Conservation (phyloP, 495 filamentous ascomycete species). For the Hypomontagnella submonticulosa region DNA sequence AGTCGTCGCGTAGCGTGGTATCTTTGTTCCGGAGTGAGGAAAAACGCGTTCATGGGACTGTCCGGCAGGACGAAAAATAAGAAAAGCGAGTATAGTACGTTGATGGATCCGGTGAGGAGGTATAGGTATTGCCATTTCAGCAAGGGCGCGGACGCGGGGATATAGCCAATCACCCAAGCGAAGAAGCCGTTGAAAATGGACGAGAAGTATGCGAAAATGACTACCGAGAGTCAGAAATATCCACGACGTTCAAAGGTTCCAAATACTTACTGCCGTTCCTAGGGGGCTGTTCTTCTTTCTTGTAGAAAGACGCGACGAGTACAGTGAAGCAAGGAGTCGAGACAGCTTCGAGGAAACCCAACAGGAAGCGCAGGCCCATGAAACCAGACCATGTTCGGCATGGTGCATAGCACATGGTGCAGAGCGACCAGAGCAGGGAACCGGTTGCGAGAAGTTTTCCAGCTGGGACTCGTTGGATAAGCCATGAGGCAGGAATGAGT, state of each 20-base stretch:
- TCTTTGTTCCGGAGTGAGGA: slow-evolving; percentile 40
- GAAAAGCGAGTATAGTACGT: slow-evolving; percentile 39
- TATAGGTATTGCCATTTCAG: slow-evolving; percentile 43
- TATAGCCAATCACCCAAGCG: slow-evolving; percentile 58
- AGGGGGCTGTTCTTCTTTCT: slow-evolving; percentile 46
- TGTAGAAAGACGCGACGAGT: slow-evolving; percentile 40
- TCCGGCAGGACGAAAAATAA: slow-evolving; percentile 44
- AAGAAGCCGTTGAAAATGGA: slow-evolving; percentile 59
- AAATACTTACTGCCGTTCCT: slow-evolving; percentile 57
- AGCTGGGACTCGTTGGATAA: slow-evolving; percentile 54
- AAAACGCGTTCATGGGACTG: slow-evolving; percentile 44
- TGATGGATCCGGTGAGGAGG: slow-evolving; percentile 45
- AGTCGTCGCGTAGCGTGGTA: slow-evolving; percentile 39
- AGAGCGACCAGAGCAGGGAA: slow-evolving; percentile 37
- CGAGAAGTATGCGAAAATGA: slow-evolving; percentile 41
- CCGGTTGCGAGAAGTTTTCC: slow-evolving; percentile 51
- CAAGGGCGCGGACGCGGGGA: slow-evolving; percentile 45
- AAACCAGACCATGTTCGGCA: slow-evolving; percentile 42
- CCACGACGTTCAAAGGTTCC: neutral
- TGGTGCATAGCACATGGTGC: slow-evolving; percentile 42
- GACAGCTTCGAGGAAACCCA: slow-evolving; percentile 38
- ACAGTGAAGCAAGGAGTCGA: slow-evolving; percentile 30
- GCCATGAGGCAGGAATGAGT: slow-evolving; percentile 49
- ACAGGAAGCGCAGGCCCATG: slow-evolving; percentile 44
- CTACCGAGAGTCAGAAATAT: slow-evolving; percentile 32